Evolutionary conservation across 2,329 filamentous ascomycete genomes (phyloP).

Genomic region (Exophiala xenobiotica): DNA sequence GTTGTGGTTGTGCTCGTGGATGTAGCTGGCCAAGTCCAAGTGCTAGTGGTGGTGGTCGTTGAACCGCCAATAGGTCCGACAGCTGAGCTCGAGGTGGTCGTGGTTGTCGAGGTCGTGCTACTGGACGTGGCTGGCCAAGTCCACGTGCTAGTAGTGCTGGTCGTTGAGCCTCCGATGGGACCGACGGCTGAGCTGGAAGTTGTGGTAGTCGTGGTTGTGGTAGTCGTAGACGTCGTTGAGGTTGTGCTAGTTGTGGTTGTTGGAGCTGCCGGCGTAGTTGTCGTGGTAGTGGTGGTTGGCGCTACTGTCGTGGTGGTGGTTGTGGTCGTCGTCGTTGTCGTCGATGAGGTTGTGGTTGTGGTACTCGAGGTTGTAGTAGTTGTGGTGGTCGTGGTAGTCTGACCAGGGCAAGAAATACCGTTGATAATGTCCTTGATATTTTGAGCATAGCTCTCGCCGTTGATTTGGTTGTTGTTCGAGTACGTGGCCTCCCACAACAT

Average conservation of each 20-base stretch:
- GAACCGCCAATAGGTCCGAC: constrained; percentile 2
- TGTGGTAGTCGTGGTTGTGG: constrained; percentile 9
- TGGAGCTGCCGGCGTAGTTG: constrained; percentile 11
- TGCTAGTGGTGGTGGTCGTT: not conserved
- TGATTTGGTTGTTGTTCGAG: constrained; percentile 47
- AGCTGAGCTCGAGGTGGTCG: not conserved
- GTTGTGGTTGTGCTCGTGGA: constrained; percentile 4
- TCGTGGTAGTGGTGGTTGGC: constrained; percentile 10
- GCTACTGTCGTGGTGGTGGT: constrained; percentile 10
- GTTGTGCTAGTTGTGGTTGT: constrained; percentile 12
- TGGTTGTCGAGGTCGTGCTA: constrained; percentile 2
- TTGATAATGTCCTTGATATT: constrained; percentile 50
- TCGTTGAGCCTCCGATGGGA: not conserved
- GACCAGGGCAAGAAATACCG: constrained; percentile 20
- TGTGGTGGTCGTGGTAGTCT: constrained; percentile 14
- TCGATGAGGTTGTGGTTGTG: constrained; percentile 16
- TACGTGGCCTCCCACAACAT: constrained; percentile 61
- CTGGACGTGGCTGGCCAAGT: constrained; percentile 15
- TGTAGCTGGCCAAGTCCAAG: not conserved
- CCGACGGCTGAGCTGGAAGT: constrained; percentile 13
- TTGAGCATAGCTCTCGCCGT: constrained; percentile 46
- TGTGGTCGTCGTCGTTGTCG: constrained; percentile 10
- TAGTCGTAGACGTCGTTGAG: not conserved
- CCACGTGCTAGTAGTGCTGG: not conserved
- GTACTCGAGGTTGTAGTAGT: constrained; percentile 18